Evolutionary conservation across 2,329 filamentous ascomycete genomes (phyloP).

Genomic region (Cytospora chrysosperma): DNA sequence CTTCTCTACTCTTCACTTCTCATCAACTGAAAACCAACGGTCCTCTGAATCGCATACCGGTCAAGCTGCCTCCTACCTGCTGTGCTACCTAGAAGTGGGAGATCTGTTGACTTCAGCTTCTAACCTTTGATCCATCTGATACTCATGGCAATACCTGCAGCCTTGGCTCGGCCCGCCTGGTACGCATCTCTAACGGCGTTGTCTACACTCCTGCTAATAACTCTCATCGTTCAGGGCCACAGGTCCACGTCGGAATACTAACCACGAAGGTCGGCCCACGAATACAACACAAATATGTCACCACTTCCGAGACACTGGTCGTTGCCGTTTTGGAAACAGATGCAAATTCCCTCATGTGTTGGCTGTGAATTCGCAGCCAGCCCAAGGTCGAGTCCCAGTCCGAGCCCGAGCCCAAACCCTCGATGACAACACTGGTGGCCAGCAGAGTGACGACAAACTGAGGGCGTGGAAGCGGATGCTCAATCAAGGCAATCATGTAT

Average conservation of each 20-base stretch:
- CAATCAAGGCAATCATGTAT: neutral
- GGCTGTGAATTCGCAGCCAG: neutral
- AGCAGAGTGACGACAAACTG: neutral
- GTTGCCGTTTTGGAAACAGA: neutral
- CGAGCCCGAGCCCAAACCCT: neutral
- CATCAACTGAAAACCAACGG: neutral
- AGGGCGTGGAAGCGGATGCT: slow-evolving; percentile 11
- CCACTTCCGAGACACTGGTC: neutral
- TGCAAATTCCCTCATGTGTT: neutral
- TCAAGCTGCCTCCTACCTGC: neutral
- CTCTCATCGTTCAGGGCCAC: neutral
- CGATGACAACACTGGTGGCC: neutral
- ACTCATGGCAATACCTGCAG: neutral
- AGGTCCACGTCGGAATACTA: neutral
- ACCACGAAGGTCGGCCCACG: neutral
- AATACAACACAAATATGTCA: neutral
- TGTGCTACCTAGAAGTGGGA: neutral
- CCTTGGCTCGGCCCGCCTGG: neutral
- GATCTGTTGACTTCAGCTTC: neutral
- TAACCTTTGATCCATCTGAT: neutral
- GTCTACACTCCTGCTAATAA: neutral
- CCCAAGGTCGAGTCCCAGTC: too few species aligned
- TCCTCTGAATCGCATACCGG: neutral
- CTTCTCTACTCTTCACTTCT: neutral
- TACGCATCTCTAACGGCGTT: neutral